Evolutionary conservation across 192 early-diverging fungal species (phyloP).

Genomic region (Gonapodya prolifera): DNA sequence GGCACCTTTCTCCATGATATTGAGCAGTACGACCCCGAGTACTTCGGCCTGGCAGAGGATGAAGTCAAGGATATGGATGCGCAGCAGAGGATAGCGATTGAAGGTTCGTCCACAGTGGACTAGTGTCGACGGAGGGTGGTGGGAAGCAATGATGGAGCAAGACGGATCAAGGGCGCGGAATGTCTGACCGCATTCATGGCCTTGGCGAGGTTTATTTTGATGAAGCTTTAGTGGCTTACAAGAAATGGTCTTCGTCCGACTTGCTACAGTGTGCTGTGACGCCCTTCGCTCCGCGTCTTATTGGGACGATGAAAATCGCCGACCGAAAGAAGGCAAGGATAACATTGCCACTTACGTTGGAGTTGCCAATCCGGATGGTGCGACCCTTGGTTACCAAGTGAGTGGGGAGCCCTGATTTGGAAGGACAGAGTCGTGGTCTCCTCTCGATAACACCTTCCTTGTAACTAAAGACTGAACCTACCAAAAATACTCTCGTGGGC

Average conservation of each 20-base stretch:
- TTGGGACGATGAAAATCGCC: not conserved
- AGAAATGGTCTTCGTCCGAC: too few species aligned
- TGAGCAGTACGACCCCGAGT: not conserved
- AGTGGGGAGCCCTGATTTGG: not conserved
- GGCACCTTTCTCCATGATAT: not conserved
- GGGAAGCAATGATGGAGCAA: too few species aligned
- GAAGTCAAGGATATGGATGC: not conserved
- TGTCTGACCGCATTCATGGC: too few species aligned
- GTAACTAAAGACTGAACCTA: not conserved
- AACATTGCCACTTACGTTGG: not conserved
- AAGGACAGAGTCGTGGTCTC: not conserved
- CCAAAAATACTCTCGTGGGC: not conserved
- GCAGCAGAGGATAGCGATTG: slow-evolving; percentile 2
- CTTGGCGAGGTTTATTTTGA: too few species aligned
- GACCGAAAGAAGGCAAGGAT: not conserved
- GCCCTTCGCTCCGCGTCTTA: not conserved
- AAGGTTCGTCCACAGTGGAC: not conserved
- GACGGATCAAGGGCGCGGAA: too few species aligned
- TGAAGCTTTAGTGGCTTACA: too few species aligned
- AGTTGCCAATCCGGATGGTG: not conserved
- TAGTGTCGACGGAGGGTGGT: too few species aligned
- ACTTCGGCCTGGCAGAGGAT: not conserved
- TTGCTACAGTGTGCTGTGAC: not conserved
- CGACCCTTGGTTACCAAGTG: not conserved
- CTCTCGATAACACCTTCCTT: too few species aligned